Evolutionary conservation across 257 asterid species (phyloP).

Genomic region (Jasminum sambac): DNA sequence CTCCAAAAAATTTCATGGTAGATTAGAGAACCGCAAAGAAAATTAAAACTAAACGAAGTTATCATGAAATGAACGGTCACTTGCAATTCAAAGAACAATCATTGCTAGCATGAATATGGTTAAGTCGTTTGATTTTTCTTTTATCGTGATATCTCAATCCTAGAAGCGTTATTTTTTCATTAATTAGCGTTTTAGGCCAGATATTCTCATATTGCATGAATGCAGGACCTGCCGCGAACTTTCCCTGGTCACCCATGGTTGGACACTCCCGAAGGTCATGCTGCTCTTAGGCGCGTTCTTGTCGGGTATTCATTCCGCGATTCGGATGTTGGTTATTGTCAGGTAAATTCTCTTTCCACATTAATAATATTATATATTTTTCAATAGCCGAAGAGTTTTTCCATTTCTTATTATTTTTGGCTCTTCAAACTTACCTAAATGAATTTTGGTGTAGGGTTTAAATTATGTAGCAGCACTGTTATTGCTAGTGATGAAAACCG

Average conservation of each 20-base stretch:
- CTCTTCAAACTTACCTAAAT: constrained; percentile 6
- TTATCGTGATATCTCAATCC: neutral
- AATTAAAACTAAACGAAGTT: neutral
- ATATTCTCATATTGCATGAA: neutral
- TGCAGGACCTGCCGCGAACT: constrained; percentile 96
- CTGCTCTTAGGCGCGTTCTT: constrained; percentile 93
- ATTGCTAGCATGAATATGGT: neutral
- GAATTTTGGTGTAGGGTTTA: constrained; percentile 63
- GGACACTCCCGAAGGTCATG: constrained; percentile 91
- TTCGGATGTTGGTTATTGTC: constrained; percentile 98
- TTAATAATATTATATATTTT: neutral
- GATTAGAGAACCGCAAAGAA: neutral
- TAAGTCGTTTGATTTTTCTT: too few species aligned
- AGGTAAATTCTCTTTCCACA: constrained; percentile 47
- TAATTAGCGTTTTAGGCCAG: neutral
- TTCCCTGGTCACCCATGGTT: constrained; percentile 99
- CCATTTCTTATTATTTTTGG: neutral
- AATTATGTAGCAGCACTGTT: constrained; percentile 92
- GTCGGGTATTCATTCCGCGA: constrained; percentile 96
- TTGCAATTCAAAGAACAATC: neutral
- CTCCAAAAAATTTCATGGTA: neutral
- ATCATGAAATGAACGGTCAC: neutral
- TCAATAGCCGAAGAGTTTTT: constrained; percentile 6
- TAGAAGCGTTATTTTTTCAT: neutral
- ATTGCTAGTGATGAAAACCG: constrained; percentile 95